A percentile compares a stretch with the other conserved stretches of the same genome.
These are phyloP conservation scores for Gossypium davidsonii DNA, from an alignment of 441 rosid species.

Conservation along the genomic window DNA sequence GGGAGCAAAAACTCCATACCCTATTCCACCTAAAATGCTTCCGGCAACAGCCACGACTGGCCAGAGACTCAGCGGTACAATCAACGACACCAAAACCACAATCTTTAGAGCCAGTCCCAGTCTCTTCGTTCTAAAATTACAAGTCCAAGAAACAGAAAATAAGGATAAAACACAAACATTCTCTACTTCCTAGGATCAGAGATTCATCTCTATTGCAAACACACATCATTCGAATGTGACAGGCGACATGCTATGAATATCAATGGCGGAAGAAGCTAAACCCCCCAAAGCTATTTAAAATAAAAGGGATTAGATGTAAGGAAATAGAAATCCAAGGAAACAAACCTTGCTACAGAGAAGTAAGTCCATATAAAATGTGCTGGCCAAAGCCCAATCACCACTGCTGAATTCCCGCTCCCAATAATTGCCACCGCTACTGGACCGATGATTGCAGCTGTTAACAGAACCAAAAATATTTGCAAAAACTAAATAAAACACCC, in stretches of 20 bases:
- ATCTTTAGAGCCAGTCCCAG: conserved; percentile 63
- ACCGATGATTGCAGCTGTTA: conserved; percentile 45
- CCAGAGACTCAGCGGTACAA: conserved; percentile 67
- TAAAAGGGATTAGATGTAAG: background rate
- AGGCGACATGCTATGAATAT: background rate
- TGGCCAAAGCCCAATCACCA: conserved; percentile 70
- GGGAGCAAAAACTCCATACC: conserved; percentile 70
- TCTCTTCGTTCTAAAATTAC: conserved; percentile 51
- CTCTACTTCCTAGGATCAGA: background rate
- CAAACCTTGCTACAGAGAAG: conserved; percentile 68
- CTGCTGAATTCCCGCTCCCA: conserved; percentile 49
- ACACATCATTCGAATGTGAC: background rate
- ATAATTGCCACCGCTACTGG: conserved; percentile 49
- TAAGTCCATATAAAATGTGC: conserved; percentile 79
- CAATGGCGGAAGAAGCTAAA: background rate
- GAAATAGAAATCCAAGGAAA: background rate
- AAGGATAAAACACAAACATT: background rate
- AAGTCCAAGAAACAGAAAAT: background rate
- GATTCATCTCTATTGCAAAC: background rate
- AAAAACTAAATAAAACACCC: background rate
- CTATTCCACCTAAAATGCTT: conserved; percentile 65
- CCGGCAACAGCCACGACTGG: conserved; percentile 56
- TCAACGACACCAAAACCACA: conserved; percentile 44
- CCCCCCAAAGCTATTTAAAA: background rate
- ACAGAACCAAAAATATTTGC: background rate